Evolutionary conservation across 257 asterid species (phyloP).

Genomic region (Euphrasia confusa): DNA sequence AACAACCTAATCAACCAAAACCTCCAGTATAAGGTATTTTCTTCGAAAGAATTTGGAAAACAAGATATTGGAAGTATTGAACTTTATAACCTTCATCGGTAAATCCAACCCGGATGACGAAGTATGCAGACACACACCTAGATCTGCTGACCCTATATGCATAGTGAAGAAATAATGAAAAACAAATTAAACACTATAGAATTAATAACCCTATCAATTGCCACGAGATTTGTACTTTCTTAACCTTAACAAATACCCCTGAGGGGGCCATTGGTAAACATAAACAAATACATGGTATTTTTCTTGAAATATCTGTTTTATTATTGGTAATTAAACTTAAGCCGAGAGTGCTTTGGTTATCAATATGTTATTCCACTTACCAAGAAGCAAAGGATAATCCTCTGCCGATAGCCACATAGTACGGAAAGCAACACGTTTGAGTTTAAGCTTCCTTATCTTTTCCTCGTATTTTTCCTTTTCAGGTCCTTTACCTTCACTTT

Average conservation of each 20-base stretch:
- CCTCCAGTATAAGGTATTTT: slow-evolving; percentile 21
- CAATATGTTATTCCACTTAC: slow-evolving; percentile 31
- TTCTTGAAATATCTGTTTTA: not conserved
- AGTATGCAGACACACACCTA: slow-evolving; percentile 92
- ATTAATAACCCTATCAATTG: not conserved
- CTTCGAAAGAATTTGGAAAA: not conserved
- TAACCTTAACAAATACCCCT: not conserved
- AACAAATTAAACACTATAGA: not conserved
- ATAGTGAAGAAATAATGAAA: slow-evolving; percentile 22
- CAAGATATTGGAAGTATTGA: slow-evolving; percentile 6
- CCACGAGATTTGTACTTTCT: not conserved
- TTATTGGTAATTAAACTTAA: not conserved
- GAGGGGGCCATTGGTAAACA: not conserved
- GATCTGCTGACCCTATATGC: slow-evolving; percentile 79
- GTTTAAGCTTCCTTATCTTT: slow-evolving; percentile 68
- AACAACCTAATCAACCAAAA: slow-evolving; percentile 58
- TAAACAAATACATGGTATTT: not conserved
- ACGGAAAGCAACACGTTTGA: slow-evolving; percentile 88
- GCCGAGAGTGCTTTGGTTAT: not conserved
- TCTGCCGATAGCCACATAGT: slow-evolving; percentile 97
- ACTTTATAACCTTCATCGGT: slow-evolving; percentile 77
- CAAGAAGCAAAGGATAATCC: slow-evolving; percentile 96
- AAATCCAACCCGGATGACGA: slow-evolving; percentile 95
- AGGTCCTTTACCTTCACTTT: slow-evolving; percentile 85
- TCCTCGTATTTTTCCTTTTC: slow-evolving; percentile 93